Conservation (phyloP, 352 stramenopile species). For the Phytophthora sp. region DNA sequence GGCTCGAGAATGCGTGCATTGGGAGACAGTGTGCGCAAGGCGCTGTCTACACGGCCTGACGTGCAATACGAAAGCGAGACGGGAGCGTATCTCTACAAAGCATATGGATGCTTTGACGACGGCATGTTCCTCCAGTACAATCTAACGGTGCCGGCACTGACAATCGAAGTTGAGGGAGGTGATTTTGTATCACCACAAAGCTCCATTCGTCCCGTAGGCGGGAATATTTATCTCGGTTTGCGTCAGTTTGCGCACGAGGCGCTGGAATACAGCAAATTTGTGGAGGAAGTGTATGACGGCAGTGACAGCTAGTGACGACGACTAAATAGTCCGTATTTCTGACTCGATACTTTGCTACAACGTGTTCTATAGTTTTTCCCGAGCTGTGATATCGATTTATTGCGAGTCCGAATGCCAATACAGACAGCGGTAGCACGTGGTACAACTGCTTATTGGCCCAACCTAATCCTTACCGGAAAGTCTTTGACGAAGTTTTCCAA, state of each 20-base stretch:
- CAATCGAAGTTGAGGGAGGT: slow-evolving; percentile 69
- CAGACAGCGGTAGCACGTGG: too few relatives aligned
- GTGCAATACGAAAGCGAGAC: slow-evolving; percentile 65
- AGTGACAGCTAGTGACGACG: slow-evolving; percentile 7
- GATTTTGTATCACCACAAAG: slow-evolving; percentile 72
- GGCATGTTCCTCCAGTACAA: slow-evolving; percentile 64
- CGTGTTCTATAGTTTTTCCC: too few relatives aligned
- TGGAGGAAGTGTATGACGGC: slow-evolving; percentile 32
- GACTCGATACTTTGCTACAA: neutral
- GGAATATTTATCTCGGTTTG: slow-evolving; percentile 62
- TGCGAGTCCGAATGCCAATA: too few relatives aligned
- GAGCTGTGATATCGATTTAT: too few relatives aligned
- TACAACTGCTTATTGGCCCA: too few relatives aligned
- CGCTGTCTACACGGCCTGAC: slow-evolving; percentile 43
- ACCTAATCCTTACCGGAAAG: too few relatives aligned
- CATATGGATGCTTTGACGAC: slow-evolving; percentile 78
- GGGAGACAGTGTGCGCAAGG: slow-evolving; percentile 49
- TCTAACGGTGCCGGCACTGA: slow-evolving; percentile 66
- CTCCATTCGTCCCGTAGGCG: slow-evolving; percentile 61
- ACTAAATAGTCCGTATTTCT: neutral
- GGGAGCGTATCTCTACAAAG: slow-evolving; percentile 59
- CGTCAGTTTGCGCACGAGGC: slow-evolving; percentile 65
- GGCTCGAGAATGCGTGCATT: slow-evolving; percentile 54
- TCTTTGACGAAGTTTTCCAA: too few relatives aligned
- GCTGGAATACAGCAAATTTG: slow-evolving; percentile 45